Evolutionary conservation across 1,139 yeast species (phyloP), one percentile per base, ranked within the genome.

Genomic region (Chernovozyma sophiae-reginae): DNA sequence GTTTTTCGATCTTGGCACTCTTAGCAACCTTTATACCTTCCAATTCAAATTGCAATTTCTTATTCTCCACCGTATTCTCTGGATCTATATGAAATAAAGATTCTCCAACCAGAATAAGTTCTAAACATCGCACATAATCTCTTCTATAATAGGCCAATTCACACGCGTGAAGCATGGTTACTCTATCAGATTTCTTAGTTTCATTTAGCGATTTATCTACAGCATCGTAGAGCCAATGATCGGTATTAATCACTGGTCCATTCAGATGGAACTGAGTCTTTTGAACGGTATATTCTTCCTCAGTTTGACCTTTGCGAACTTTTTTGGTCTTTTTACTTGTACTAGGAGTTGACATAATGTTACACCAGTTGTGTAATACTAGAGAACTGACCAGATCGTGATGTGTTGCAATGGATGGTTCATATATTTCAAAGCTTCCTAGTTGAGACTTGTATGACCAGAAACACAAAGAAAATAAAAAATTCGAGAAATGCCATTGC

Each of bases 281-380:
- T 48, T 82, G 86, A 4, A 43, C 50, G 16, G 48, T 52, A 45
- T 58, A 81, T 35, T 73, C 79, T 41, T 75, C 83, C 30, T 71
- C 76, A 1, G 77, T 52, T 49, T 82, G 89, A 0, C 76, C 77
- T 45, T 79, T 81, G 30, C 89, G 40, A 39, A 32, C 38, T 29
- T 46, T 48, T 33, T 39, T 45, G 8, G 36, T 23, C 15, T 37
- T 37, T 22, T 33, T 33, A 20, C 10, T 20, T 20, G 23, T 7
- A 20, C 23, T 7, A 7, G 23, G 10, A 20, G 23, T 10, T 20
- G 23, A 20, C 23, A 20, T 20, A n/a, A n/a, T n/a, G n/a, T n/a
- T n/a, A n/a, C n/a, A n/a, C n/a, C n/a, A n/a, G n/a, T n/a, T n/a
- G n/a, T n/a, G n/a, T n/a, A n/a, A n/a, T n/a, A n/a, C n/a, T n/a